phyloP scores from a whole-genome alignment of 106 monocot species.

The Posidonia australis region DNA sequence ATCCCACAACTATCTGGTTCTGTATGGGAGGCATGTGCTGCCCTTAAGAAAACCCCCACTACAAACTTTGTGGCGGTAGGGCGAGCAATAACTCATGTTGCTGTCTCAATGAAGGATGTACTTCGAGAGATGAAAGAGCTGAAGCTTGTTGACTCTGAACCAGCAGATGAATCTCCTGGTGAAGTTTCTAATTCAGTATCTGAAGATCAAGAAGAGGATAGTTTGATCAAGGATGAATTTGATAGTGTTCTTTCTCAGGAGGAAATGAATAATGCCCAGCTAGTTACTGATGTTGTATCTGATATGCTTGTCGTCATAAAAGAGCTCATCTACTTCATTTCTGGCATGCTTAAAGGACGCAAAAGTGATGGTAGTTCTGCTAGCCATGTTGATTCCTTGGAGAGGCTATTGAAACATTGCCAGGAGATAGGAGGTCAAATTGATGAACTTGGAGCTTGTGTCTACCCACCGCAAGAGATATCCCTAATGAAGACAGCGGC shows the following conservation, averaged over 20 bases:
- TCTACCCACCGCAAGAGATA: slow-evolving; percentile 80
- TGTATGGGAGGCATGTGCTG: slow-evolving; percentile 79
- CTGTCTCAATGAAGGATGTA: slow-evolving; percentile 74
- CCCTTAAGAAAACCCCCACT: slow-evolving; percentile 62
- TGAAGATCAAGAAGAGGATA: slow-evolving; percentile 15
- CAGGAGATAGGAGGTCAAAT: slow-evolving; percentile 12
- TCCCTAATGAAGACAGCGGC: slow-evolving; percentile 30
- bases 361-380: not conserved
- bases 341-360: slow-evolving; percentile 31
- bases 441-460: slow-evolving; percentile 80
- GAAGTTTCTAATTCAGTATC: not conserved
- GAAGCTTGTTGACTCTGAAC: slow-evolving; percentile 13
- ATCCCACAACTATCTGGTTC: slow-evolving; percentile 58
- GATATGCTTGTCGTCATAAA: slow-evolving; percentile 39
- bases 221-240: slow-evolving; percentile 15
- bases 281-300: slow-evolving; percentile 34
- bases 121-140: slow-evolving; percentile 77
- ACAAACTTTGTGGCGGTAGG: slow-evolving; percentile 63
- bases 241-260: slow-evolving; percentile 42
- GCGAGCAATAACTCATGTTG: slow-evolving; percentile 66
- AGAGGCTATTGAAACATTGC: slow-evolving; percentile 12
- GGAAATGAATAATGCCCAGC: slow-evolving; percentile 44
- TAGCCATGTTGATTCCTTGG: slow-evolving; percentile 36
- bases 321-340: slow-evolving; percentile 60
- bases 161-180: slow-evolving; percentile 3